A percentile compares a stretch with the other conserved stretches of the same genome.
These are phyloP conservation scores for Spinacia oleracea DNA, from an alignment of 179 eudicot species.

Conservation along the genomic window DNA sequence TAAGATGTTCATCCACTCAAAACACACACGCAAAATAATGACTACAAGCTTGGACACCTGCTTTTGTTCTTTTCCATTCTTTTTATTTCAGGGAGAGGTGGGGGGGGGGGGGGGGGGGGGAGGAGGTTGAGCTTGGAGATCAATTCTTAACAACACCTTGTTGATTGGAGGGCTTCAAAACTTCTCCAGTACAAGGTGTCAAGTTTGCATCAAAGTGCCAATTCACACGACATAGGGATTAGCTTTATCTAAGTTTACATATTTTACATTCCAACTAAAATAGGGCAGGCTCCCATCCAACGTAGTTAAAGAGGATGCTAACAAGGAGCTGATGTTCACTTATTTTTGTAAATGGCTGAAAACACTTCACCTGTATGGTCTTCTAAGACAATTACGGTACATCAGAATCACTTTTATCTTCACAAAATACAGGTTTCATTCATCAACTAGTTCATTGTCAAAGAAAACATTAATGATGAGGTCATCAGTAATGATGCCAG, in stretches of 20 bases:
- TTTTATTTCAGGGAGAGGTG: not conserved
- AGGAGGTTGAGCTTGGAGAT: not conserved
- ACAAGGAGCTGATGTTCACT: not conserved
- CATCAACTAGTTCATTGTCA: not conserved
- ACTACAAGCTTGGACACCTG: not conserved
- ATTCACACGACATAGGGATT: not conserved
- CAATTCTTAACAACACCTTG: not conserved
- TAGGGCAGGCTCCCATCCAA: not conserved
- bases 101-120: not conserved
- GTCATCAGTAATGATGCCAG: slow-evolving; percentile 7
- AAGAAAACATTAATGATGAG: not conserved
- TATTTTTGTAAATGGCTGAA: not conserved
- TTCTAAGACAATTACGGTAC: not conserved
- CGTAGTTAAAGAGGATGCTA: not conserved
- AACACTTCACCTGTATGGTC: not conserved
- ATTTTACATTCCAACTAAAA: not conserved
- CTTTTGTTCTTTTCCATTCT: not conserved
- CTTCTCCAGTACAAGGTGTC: not conserved
- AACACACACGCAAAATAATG: not conserved
- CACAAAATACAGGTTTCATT: not conserved
- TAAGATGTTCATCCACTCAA: not conserved
- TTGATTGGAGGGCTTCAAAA: not conserved
- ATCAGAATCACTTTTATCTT: not conserved
- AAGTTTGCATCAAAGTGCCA: not conserved
- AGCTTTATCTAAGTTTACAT: not conserved